Evolutionary conservation across 371 early-diverging fungal species (phyloP), one percentile per base, ranked within the genome.

Genomic region (Syncephalastrum racemosum): DNA sequence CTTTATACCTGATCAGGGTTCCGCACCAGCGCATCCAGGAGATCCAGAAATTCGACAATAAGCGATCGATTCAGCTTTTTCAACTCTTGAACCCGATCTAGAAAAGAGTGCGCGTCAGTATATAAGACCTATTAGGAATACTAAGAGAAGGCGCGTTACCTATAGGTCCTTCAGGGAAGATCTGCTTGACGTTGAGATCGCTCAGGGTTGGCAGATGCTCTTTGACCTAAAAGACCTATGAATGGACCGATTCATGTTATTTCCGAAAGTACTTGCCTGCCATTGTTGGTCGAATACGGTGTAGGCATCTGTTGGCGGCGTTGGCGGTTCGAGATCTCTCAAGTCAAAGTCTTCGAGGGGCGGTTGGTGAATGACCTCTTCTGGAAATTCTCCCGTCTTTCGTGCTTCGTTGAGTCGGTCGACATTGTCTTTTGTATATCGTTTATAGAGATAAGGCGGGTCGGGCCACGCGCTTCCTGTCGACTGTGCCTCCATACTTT

Each of bases 1-100:
- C 25, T 23, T n/a, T 4, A 40, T 73, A 86, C 83, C 58, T 82
- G 73, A 4, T 75, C 71, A 10, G 87, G 90, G 6, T 80, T 66
- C 19, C 72, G 66, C 14, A 78, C 75, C 10, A 90, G 69, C 2
- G 75, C 72, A 27, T 87, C 80, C 7, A 87, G 60, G 10, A 90
- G 66, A 14, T 80, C 80, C 16, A 86, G 63, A 53, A 86, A 93
- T 70, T 93, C 90, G 50, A 82, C 76, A 47, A 91, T 73, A 3
- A 86, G 73, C 4, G 85, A 77, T 49, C 86, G 84, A 59, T 90
- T 90, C 46, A 93, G 75, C 45, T 80, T 84, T 53, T 89, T 88
- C 31, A 93, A 74, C 64, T 91, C 90, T 16, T 73, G 68, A 5
- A 86, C 80, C 22, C 87, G 85, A 67, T 91, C 91, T 83, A 41